A percentile compares a stretch with the other conserved stretches of the same genome.
phyloP scores from a whole-genome alignment of 176 grass and related monocot species.

The Triticum urartu region DNA sequence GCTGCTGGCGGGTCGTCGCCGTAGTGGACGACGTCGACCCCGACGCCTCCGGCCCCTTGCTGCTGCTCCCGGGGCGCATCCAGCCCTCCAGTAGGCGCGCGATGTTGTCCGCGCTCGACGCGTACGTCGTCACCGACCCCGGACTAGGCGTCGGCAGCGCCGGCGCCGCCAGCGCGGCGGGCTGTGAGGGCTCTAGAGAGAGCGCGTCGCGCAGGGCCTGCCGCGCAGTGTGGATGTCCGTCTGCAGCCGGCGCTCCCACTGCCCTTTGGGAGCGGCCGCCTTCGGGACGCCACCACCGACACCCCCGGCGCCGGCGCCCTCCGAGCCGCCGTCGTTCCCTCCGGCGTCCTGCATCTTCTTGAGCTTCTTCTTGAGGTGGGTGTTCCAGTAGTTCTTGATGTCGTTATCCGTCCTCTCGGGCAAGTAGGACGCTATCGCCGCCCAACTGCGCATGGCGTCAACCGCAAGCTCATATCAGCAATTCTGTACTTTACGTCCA shows the following conservation, averaged over 20 bases:
- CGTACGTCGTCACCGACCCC: constrained; percentile 56
- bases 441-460: constrained; percentile 64
- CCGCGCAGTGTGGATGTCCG: constrained; percentile 89
- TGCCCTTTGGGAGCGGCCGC: constrained; percentile 61
- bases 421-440: constrained; percentile 91
- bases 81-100: constrained; percentile 78
- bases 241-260: constrained; percentile 90
- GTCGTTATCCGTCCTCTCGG: constrained; percentile 96
- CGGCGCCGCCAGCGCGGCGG: background rate
- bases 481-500: background rate
- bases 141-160: background rate
- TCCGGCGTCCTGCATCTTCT: constrained; percentile 48
- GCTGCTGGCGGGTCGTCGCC: constrained; percentile 36
- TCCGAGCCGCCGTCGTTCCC: background rate
- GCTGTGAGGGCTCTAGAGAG: constrained; percentile 46
- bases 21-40: constrained; percentile 46
- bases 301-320: background rate
- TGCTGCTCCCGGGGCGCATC: constrained; percentile 41
- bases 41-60: constrained; percentile 41
- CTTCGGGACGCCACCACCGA: background rate
- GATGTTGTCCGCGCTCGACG: constrained; percentile 90
- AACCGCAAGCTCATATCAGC: constrained; percentile 3
- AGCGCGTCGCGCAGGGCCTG: constrained; percentile 85
- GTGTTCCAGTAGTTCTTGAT: constrained; percentile 99
- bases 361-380: constrained; percentile 93